Evolutionary conservation across 352 stramenopile genomes (phyloP).

Genomic region (Globisporangium orthogonon): DNA sequence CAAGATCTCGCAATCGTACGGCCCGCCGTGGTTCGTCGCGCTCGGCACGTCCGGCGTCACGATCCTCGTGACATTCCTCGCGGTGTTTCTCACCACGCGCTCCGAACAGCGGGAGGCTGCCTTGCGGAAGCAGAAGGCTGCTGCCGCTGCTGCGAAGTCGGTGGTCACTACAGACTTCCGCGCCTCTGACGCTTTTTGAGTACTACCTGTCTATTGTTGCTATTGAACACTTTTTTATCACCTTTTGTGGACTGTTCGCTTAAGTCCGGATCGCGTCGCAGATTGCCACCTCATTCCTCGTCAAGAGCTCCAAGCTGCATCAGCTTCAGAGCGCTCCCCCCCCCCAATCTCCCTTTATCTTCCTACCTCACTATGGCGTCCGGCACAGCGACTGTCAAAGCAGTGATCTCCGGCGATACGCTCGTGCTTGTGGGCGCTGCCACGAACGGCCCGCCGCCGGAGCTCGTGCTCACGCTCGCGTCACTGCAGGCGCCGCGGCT

Average conservation of each 20-base stretch:
- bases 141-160: too few relatives aligned
- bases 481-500: slow-evolving; percentile 93
- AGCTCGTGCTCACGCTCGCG: slow-evolving; percentile 95
- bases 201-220: too few relatives aligned
- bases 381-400: slow-evolving; percentile 93
- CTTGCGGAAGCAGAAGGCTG: slow-evolving; percentile 2
- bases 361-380: slow-evolving; percentile 48
- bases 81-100: not conserved
- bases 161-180: too few relatives aligned
- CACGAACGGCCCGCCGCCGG: slow-evolving; percentile 83
- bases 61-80: slow-evolving; percentile 1
- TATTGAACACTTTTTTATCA: too few relatives aligned
- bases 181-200: too few relatives aligned
- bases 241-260: too few relatives aligned
- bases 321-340: too few relatives aligned
- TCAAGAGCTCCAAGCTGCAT: too few relatives aligned
- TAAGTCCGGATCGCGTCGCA: too few relatives aligned
- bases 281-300: too few relatives aligned
- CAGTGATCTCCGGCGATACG: slow-evolving; percentile 96
- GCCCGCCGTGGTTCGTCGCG: slow-evolving; percentile 3
- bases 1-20: slow-evolving; percentile 3
- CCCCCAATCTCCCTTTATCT: not conserved
- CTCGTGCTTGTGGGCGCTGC: slow-evolving; percentile 92
- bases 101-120: not conserved
- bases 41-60: slow-evolving; percentile 2